phyloP scores from a whole-genome alignment of 768 basidiomycete species.

The Amanita phalloides region DNA sequence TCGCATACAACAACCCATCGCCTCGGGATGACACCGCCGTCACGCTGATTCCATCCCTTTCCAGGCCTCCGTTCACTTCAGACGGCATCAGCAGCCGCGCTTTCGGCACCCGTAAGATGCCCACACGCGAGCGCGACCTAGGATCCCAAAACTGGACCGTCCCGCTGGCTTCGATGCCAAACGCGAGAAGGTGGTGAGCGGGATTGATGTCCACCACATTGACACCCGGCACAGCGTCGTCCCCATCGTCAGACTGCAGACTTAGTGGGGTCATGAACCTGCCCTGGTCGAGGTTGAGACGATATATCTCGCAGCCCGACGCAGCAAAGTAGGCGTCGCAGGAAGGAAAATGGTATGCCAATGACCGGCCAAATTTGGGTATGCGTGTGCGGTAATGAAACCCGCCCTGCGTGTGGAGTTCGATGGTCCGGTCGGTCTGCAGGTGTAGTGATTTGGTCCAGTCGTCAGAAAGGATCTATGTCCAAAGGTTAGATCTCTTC shows the following conservation, averaged over 20 bases:
- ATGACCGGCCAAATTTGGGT: slow-evolving; percentile 85
- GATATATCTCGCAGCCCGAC: slow-evolving; percentile 80
- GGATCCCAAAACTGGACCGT: slow-evolving; percentile 96
- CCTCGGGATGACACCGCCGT: slow-evolving; percentile 78
- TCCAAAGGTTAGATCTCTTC: neutral
- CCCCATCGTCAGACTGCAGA: slow-evolving; percentile 22
- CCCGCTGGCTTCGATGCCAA: slow-evolving; percentile 82
- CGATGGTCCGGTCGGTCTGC: slow-evolving; percentile 90
- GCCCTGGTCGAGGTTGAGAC: slow-evolving; percentile 93
- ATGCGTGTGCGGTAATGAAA: slow-evolving; percentile 90
- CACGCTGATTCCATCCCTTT: slow-evolving; percentile 38
- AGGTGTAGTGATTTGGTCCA: slow-evolving; percentile 99
- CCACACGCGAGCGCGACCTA: slow-evolving; percentile 68
- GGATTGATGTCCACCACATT: slow-evolving; percentile 91
- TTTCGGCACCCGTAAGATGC: slow-evolving; percentile 51
- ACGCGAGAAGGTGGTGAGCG: slow-evolving; percentile 81
- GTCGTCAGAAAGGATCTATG: slow-evolving; percentile 87
- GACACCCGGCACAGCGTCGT: slow-evolving; percentile 58
- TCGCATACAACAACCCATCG: slow-evolving; percentile 88
- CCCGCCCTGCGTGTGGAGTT: slow-evolving; percentile 90
- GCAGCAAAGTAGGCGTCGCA: slow-evolving; percentile 85
- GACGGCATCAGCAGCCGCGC: slow-evolving; percentile 33
- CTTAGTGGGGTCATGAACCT: slow-evolving; percentile 78
- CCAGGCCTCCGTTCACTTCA: slow-evolving; percentile 14
- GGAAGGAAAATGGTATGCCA: slow-evolving; percentile 90